A percentile compares a stretch with the other conserved stretches of the same genome.
phyloP scores from a whole-genome alignment of 1,284 basidiomycete genomes.

The Irpex rosettiformis region DNA sequence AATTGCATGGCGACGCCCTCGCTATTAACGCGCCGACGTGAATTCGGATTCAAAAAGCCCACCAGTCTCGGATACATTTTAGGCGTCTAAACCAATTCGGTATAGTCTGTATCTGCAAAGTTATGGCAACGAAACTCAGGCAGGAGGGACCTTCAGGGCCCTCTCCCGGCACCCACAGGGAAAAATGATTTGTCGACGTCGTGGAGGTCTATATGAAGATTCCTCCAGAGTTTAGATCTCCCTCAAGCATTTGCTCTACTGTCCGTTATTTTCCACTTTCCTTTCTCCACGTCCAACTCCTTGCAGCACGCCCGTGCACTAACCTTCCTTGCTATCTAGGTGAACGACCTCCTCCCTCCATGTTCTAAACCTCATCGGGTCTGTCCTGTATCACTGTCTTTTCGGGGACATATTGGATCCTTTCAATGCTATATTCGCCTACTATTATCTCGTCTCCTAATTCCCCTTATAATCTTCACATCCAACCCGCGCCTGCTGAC shows the following conservation, averaged over 20 bases:
- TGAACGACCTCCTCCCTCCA: conserved; percentile 13
- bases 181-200: conserved; percentile 9
- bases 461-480: conserved; percentile 27
- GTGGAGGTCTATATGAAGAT: conserved; percentile 10
- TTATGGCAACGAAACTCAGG: conserved; percentile 10
- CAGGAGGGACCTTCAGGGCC: neutral
- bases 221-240: conserved; percentile 8
- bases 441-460: conserved; percentile 28
- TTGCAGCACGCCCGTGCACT: conserved; percentile 11
- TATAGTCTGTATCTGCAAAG: conserved; percentile 9
- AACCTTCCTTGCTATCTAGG: conserved; percentile 14
- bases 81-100: conserved; percentile 9
- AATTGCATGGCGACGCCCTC: conserved; percentile 6
- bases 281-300: conserved; percentile 11
- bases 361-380: conserved; percentile 28
- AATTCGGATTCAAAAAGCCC: neutral
- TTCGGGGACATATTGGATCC: conserved; percentile 21
- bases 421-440: conserved; percentile 27
- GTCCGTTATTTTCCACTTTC: conserved; percentile 13
- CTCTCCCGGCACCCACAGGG: conserved; percentile 1
- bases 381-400: conserved; percentile 27
- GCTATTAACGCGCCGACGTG: conserved; percentile 4
- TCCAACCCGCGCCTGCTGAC: conserved; percentile 6
- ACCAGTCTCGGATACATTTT: neutral
- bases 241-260: conserved; percentile 8